A percentile compares a stretch with the other conserved stretches of the same genome.
phyloP scores from a whole-genome alignment of 2,329 filamentous ascomycete species.

The Cladophialophora exuberans region DNA sequence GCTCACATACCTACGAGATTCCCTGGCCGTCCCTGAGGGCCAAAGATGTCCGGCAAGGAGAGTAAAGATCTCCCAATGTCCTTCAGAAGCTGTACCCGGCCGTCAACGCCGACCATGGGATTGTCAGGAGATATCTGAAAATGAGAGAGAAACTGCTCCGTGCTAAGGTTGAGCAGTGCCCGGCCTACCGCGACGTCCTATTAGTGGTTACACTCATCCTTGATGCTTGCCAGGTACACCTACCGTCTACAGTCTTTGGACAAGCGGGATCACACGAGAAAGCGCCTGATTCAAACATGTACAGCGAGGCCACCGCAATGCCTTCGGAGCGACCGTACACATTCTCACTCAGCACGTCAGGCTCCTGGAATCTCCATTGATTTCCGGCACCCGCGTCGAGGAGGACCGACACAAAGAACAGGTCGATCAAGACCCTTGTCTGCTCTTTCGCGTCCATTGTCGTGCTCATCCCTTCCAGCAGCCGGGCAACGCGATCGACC shows the following conservation, averaged over 20 bases:
- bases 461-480: slow-evolving; percentile 49
- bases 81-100: slow-evolving; percentile 7
- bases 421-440: slow-evolving; percentile 58
- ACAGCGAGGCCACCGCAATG: slow-evolving; percentile 54
- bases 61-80: slow-evolving; percentile 2
- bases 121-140: slow-evolving; percentile 12
- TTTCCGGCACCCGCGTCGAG: slow-evolving; percentile 60
- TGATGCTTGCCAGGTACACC: too few species aligned
- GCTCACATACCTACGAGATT: slow-evolving; percentile 15
- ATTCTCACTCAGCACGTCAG: slow-evolving; percentile 35
- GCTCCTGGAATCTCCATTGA: slow-evolving; percentile 52
- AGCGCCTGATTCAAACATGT: slow-evolving; percentile 53
- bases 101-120: slow-evolving; percentile 12
- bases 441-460: slow-evolving; percentile 50
- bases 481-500: slow-evolving; percentile 49
- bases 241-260: slow-evolving; percentile 1
- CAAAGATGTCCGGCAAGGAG: slow-evolving; percentile 7
- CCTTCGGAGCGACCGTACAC: slow-evolving; percentile 53
- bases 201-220: too few species aligned
- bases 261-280: slow-evolving; percentile 1
- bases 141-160: background rate
- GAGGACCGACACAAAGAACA: slow-evolving; percentile 63
- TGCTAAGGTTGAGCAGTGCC: slow-evolving; percentile 3
- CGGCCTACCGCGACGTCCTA: background rate
- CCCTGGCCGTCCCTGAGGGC: slow-evolving; percentile 8